Conservation (phyloP, 352 stramenopile genomes). For the Blastocystis sp. region DNA sequence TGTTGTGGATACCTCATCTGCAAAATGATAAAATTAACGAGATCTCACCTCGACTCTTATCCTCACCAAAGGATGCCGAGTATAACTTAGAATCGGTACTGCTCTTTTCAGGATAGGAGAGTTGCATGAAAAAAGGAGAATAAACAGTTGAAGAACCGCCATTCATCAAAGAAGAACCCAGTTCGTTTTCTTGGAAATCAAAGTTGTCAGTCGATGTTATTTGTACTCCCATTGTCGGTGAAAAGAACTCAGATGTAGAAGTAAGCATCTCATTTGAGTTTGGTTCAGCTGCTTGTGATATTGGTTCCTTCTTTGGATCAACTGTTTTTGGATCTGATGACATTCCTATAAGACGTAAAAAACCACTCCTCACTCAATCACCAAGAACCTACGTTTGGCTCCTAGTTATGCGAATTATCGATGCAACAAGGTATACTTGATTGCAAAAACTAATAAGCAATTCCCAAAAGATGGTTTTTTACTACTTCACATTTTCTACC, state of each 20-base stretch:
- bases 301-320: neutral
- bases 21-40: neutral
- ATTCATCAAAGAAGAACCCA: conserved; percentile 7
- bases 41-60: conserved; percentile 5
- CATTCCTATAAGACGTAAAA: no score
- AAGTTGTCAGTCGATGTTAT: neutral
- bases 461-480: no score
- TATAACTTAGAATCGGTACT: conserved; percentile 10
- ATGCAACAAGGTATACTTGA: no score
- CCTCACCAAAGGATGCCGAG: neutral
- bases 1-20: neutral
- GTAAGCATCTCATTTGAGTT: neutral
- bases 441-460: no score
- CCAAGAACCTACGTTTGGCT: no score
- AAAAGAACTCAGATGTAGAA: neutral
- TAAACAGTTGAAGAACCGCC: conserved; percentile 20
- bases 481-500: no score
- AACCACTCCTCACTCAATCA: no score
- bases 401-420: no score
- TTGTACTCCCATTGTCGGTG: neutral
- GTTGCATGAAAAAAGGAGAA: conserved; percentile 58
- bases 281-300: neutral
- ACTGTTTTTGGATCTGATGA: neutral
- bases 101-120: neutral
- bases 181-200: conserved; percentile 43